Base-by-base conservation (phyloP, 257 asterid genomes). In the Cruciata laevipes region DNA sequence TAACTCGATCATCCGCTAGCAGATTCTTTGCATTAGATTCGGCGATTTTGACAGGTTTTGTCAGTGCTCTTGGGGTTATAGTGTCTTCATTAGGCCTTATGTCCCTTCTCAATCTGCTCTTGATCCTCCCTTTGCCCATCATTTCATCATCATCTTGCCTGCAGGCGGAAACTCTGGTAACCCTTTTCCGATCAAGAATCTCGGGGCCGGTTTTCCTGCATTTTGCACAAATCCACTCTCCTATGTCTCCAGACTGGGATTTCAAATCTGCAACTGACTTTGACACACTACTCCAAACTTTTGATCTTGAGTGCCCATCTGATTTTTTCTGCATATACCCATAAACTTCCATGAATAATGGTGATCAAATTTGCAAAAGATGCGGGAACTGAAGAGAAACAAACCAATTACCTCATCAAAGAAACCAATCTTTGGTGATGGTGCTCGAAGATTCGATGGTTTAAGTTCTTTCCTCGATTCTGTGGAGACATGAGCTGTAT, bases 371-470 rank as follows among this genome's bases (percentile, higher is more conserved):
- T n/a, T 13, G 9, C 0, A 24, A 14, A 58, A 17, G 62, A 30
- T 57, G 17, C 11, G 16, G 20, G 55, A 47, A 47, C n/a, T 16
- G 20, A 25, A 32, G 3, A 38, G 23, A 30, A 16, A 24, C 9
- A 18, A 31, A 63, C 63, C 69, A 13, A 63, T 47, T 47, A 89
- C 91, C 91, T 86, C 86, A 38, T 77, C 83, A 11, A 86, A 89
- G 64, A 77, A 85, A 60, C 95, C 86, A 61, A 81, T 77, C 61
- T 16, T 79, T 8, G 92, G 87, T 31, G 88, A 82, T 49, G 96
- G 96, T 63, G 78, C 80, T 4, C 90, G 88, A 18, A 89, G 83
- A 37, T 79, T 72, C 14, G 96, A 87, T 40, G 79, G 86, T 72
- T 67, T 79, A 21, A 73, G 24, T 56, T 53, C 69, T 60, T 70